A percentile compares a stretch with the other conserved stretches of the same genome.
These are phyloP conservation scores for Populus ilicifolia DNA, from an alignment of 345 rosid genomes.

Conservation along the genomic window DNA sequence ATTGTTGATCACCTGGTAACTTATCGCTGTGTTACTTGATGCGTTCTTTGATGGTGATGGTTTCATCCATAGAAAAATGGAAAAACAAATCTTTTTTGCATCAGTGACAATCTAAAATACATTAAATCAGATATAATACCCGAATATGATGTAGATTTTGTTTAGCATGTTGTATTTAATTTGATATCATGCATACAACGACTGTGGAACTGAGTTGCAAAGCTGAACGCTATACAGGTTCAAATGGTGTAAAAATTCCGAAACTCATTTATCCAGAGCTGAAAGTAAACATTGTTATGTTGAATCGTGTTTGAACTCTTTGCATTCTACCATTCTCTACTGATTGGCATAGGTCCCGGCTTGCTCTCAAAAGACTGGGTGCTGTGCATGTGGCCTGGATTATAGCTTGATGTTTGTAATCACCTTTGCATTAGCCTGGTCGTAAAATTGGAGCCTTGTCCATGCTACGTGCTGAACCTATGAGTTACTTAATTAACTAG, in stretches of 20 bases:
- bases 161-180: background rate
- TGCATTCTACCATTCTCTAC: background rate
- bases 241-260: no score
- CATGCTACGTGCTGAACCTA: no score
- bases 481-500: no score
- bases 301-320: background rate
- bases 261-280: no score
- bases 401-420: no score
- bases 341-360: no score
- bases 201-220: background rate
- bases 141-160: background rate
- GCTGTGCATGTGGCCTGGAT: no score
- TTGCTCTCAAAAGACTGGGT: no score
- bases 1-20: constrained; percentile 39
- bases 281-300: background rate
- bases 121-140: background rate
- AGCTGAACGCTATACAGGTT: background rate
- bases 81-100: background rate
- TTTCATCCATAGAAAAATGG: no score
- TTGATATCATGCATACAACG: background rate
- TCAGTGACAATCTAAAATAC: background rate
- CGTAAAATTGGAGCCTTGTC: no score
- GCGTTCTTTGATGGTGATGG: background rate
- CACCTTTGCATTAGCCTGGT: no score
- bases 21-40: constrained; percentile 44